Base-by-base conservation (phyloP, 495 filamentous ascomycete genomes). In the Penicillium paxilli region DNA sequence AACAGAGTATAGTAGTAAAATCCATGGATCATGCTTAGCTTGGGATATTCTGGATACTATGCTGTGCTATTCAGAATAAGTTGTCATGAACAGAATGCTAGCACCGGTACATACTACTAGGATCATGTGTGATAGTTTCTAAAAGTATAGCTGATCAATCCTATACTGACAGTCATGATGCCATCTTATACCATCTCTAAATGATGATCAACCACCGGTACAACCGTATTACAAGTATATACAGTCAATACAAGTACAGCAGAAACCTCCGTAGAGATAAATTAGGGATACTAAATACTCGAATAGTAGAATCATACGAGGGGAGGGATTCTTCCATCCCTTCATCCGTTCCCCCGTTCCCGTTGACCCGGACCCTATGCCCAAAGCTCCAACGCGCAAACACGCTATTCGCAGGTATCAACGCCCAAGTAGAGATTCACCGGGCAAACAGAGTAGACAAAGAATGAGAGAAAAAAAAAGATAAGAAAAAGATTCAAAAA, bases 321-420 rank as follows among this genome's bases (percentile, higher is more conserved):
- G 49, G 14, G 24, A 50, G 44, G 22, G 25, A 46, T 21, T 25
- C 52, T 32, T 23, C 46, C 32, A 53, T 61, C 60, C 64, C 52
- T 59, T 66, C 57, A 58, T 54, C 64, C 64, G 61, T 26, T 38
- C 16, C 35, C 30, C 35, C 16, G 35, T 38, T 44, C 54, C 64
- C 62, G 62, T 57, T 67, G 56, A 52, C 49, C 64, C 64, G 64
- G 32, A 51, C n/a, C n/a, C n/a, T n/a, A n/a, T 51, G 38, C 37
- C 25, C 46, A 49, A 42, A 42, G 40, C 17, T 11, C 24, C 50
- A 57, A 50, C 51, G 30, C 30, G 41, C 5, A 47, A 49, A 52
- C 35, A 50, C 49, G 47, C 60, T 59, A 47, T 54, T 46, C 41
- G 38, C 57, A 59, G 56, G 48, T 60, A 60, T 64, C 57, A 55